Conservation (phyloP, 2,329 filamentous ascomycete genomes). For the Dryadomyces quercus-mongolicae region DNA sequence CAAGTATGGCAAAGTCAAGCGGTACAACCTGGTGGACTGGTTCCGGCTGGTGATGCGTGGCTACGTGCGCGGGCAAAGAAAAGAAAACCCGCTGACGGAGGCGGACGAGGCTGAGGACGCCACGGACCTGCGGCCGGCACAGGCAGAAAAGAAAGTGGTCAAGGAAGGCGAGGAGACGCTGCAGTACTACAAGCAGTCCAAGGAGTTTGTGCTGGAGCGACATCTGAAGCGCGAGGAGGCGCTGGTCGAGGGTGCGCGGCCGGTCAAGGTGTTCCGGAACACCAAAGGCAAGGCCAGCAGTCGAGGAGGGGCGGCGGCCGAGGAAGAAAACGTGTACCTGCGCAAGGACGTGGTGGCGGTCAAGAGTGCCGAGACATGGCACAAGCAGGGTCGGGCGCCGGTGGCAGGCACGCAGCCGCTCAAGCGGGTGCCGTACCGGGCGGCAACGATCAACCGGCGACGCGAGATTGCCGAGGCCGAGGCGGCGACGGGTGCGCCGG, state of each 20-base stretch:
- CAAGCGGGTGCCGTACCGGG: constrained; percentile 81
- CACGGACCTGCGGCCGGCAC: constrained; percentile 61
- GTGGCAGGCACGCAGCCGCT: constrained; percentile 58
- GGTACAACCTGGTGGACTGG: constrained; percentile 76
- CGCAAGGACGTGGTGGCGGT: constrained; percentile 72
- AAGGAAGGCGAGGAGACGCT: constrained; percentile 71
- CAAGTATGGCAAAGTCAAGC: constrained; percentile 61
- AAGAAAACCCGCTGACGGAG: constrained; percentile 45
- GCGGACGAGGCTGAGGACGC: constrained; percentile 70
- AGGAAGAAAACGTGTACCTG: constrained; percentile 63
- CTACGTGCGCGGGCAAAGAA: constrained; percentile 42
- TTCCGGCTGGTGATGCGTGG: constrained; percentile 62
- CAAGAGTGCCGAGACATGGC: constrained; percentile 92
- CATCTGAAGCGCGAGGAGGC: constrained; percentile 91
- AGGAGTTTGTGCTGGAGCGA: constrained; percentile 73
- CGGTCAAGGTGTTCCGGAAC: constrained; percentile 60
- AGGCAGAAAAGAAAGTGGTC: constrained; percentile 59
- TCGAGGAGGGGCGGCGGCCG: constrained; percentile 27
- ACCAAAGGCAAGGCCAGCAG: constrained; percentile 58
- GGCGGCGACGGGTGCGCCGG: constrained; percentile 67
- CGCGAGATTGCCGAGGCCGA: constrained; percentile 82
- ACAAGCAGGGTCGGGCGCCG: constrained; percentile 82
- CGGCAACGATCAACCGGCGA: constrained; percentile 76
- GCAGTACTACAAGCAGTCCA: constrained; percentile 76
- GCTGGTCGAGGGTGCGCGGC: constrained; percentile 52